Conservation (phyloP, 176 grass and related monocot genomes). For the Ananas comosus region DNA sequence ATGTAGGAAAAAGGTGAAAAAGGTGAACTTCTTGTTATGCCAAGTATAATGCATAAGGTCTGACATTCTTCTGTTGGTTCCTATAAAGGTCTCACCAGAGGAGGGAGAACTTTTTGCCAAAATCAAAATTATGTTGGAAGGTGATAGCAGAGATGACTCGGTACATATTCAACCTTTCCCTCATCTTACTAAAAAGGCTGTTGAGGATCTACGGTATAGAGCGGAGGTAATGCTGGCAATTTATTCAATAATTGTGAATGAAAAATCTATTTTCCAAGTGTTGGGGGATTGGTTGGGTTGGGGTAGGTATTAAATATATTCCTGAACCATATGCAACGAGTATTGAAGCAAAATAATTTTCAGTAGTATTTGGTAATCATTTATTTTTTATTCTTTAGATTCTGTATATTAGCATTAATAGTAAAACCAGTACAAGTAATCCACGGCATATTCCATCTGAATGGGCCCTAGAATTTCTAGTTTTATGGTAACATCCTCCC, state of each 20-base stretch:
- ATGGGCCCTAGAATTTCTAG: too few relatives aligned
- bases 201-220: slow-evolving; percentile 80
- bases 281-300: too few relatives aligned
- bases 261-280: neutral
- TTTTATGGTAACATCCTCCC: too few relatives aligned
- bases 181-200: slow-evolving; percentile 62
- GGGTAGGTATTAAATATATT: too few relatives aligned
- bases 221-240: slow-evolving; percentile 45
- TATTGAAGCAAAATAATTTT: too few relatives aligned
- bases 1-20: neutral
- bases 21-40: neutral
- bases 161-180: slow-evolving; percentile 66
- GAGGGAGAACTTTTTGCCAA: slow-evolving; percentile 44
- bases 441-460: too few relatives aligned
- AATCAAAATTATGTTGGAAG: slow-evolving; percentile 54
- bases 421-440: too few relatives aligned
- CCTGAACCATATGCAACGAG: too few relatives aligned
- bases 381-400: too few relatives aligned
- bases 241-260: neutral
- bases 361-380: too few relatives aligned
- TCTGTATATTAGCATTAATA: too few relatives aligned
- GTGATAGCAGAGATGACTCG: slow-evolving; percentile 34
- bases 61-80: slow-evolving; percentile 3
- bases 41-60: neutral
- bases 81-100: slow-evolving; percentile 47